Base-by-base conservation (phyloP, 2,329 filamentous ascomycete species). In the Cladosporium sp. region DNA sequence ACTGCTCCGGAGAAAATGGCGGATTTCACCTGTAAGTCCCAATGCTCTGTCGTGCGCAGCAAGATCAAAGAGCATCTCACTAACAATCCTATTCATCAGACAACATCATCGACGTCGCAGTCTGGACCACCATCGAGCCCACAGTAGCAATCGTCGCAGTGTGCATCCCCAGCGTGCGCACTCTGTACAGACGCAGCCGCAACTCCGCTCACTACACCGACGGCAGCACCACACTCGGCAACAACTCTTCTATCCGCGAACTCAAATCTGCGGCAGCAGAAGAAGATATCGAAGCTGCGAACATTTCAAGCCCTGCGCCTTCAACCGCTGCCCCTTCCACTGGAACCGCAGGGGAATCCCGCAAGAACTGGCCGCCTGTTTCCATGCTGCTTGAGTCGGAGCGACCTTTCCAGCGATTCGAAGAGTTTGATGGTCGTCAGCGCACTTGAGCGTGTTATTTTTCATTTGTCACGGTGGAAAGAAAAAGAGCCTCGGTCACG, bases 101-200 rank as follows among this genome's bases (percentile, higher is more conserved):
- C 26, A 64, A 65, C 61, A 32, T 68, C 11, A 38, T 67, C 44
- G 41, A 66, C 26, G 61, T 66, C 11, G 68, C 67, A 11, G 62
- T 70, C 30, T 69, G 66, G 68, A 70, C 68, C 1, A 69, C 67
- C 3, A 65, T 70, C 30, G 68, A 70, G 34, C 68, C 68, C 12
- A 63, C 68, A 11, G 68, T 69, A 7, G 67, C 66, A 15, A 69
- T 70, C 18, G 26, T 63, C 36, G 65, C 67, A n/a, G 67, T 67
- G 41, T 70, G 68, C 52, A 57, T 70, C 2, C 68, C 67, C 64
- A 59, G 55, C 47, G 64, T 65, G 7, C 64, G 64, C 32, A 59
- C 55, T 21, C 24, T 65, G 8, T 59, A 59, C 57, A 44, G 64
- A 44, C 64, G 64, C 18, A 65, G 59, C 11, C 64, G 55, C 26